phyloP scores from a whole-genome alignment of 805 yeast genomes.

The Nakazawaea populi region DNA sequence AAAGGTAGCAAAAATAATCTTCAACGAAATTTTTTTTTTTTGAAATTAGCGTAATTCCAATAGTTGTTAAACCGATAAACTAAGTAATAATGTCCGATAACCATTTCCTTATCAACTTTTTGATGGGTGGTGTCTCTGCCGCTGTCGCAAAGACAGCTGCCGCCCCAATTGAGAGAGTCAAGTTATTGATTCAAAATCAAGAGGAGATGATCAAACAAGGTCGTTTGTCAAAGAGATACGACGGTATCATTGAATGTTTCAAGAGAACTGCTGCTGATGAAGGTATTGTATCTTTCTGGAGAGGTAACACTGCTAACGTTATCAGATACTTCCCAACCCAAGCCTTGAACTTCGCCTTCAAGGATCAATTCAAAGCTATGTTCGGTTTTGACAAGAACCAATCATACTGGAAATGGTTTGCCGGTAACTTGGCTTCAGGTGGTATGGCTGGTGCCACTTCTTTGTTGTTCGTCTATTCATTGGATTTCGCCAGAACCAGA shows the following conservation, averaged over 20 bases:
- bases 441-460: constrained; percentile 98
- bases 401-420: constrained; percentile 89
- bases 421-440: constrained; percentile 98
- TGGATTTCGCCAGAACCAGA: constrained; percentile 98
- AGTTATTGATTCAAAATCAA: constrained; percentile 94
- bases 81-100: not conserved
- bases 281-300: constrained; percentile 93
- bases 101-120: constrained; percentile 55
- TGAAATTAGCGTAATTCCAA: not conserved
- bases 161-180: constrained; percentile 96
- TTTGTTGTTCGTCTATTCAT: constrained; percentile 87
- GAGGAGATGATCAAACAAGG: constrained; percentile 98
- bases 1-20: not conserved
- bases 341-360: constrained; percentile 97
- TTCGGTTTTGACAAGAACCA: constrained; percentile 97
- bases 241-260: constrained; percentile 93
- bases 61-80: not conserved
- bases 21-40: not conserved
- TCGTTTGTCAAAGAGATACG: constrained; percentile 80
- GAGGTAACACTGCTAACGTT: constrained; percentile 99
- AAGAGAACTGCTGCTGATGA: constrained; percentile 89
- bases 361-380: constrained; percentile 92
- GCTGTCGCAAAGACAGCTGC: constrained; percentile 98
- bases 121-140: constrained; percentile 99
- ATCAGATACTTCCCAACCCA: constrained; percentile 99